Evolutionary conservation across 176 grass and related monocot genomes (phyloP), one percentile per base, ranked within the genome.

Genomic region (Lolium rigidum): DNA sequence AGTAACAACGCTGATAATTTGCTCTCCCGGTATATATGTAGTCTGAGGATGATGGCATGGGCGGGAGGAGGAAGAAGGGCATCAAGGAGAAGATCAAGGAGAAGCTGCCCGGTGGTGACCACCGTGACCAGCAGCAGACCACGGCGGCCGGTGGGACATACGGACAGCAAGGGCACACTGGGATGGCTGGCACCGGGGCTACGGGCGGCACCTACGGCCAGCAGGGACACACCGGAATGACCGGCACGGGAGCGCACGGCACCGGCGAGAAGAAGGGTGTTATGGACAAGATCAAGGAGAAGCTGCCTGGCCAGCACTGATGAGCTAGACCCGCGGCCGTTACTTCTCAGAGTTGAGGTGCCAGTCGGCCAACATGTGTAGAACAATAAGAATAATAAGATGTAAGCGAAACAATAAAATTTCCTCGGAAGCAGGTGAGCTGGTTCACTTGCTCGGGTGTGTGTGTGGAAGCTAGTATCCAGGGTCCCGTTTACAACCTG

Each of bases 241-340:
- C 76, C 20, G 62, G 76, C 54, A 41, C 84, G 22, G 84, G 64
- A 7, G 14, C 84, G 16, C 41, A 79, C 22, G 74, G 60, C 31
- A 55, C 75, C 14, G 84, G 82, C 1, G 93, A 94, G 66, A 90
- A 94, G 87, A 95, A 95, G 57, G 93, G 90, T 7, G 4, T 95
- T 7, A 92, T 95, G 87, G 87, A 84, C 22, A 95, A 95, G 93
- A 90, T 95, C 73, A 92, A 92, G 87, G 90, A 92, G 82, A 95
- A 95, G 87, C 85, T 94, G n/a, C 93, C 93, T 12, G 87, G 93
- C 3, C 87, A 85, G 17, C 80, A 90, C 84, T 7, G 6, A 43
- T 89, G 55, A 87, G 64, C 65, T 22, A 12, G 70, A 9, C 41
- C 68, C 9, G 35, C 5, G 20, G 41, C 18, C 0, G 41, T 39